Conservation (phyloP, 23 red algal genomes). For the Gracilariopsis chorda region DNA sequence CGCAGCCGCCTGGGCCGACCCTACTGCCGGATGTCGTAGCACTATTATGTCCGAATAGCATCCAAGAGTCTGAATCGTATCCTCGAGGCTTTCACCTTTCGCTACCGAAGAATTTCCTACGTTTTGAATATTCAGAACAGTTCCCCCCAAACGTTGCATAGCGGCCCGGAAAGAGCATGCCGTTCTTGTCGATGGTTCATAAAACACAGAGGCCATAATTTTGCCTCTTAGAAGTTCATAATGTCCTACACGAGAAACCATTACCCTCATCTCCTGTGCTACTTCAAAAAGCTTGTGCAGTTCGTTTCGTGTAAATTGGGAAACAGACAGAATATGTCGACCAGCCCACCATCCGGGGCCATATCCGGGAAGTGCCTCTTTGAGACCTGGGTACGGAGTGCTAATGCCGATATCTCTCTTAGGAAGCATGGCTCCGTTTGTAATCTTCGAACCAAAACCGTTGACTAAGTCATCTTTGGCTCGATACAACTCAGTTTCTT, state of each 20-base stretch:
- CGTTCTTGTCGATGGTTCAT: constrained; percentile 92
- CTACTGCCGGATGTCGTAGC: constrained; percentile 76
- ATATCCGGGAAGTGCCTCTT: constrained; percentile 48
- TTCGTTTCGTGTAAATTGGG: constrained; percentile 84
- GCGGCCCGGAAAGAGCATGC: constrained; percentile 96
- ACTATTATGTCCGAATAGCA: constrained; percentile 91
- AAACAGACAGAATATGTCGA: constrained; percentile 82
- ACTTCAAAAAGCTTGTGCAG: constrained; percentile 93
- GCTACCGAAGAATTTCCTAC: constrained; percentile 68
- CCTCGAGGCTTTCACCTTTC: constrained; percentile 91
- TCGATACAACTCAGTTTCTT: neutral
- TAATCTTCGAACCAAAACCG: neutral
- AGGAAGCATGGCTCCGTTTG: neutral
- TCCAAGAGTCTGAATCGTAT: constrained; percentile 88
- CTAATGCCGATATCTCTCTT: neutral
- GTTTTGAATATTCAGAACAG: constrained; percentile 77
- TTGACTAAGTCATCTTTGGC: neutral
- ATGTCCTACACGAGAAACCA: constrained; percentile 89
- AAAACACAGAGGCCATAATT: constrained; percentile 89
- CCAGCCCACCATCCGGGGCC: constrained; percentile 78
- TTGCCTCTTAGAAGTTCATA: constrained; percentile 93
- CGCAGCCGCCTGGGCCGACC: constrained; percentile 66
- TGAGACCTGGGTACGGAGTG: neutral
- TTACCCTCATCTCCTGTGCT: constrained; percentile 96
- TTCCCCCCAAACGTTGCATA: constrained; percentile 96